Percentiles rank a stretch among this genome's conserved stretches.
Evolutionary conservation across 2,329 filamentous ascomycete species (phyloP).

Genomic region (Colletotrichum tropicale): DNA sequence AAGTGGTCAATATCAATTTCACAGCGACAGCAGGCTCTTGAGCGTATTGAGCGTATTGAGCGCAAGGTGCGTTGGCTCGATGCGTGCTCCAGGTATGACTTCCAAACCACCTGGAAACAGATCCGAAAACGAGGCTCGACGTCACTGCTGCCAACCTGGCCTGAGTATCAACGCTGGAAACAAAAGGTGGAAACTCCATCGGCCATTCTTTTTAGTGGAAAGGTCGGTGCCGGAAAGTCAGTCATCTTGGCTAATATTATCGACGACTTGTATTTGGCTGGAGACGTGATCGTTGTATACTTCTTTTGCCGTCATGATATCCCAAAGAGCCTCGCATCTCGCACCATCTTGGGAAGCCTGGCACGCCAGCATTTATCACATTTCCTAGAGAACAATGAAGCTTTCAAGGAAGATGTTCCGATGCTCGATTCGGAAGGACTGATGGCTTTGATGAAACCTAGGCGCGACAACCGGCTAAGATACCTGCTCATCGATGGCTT

Average conservation of each 20-base stretch:
- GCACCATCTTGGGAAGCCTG: rapidly evolving
- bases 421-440: too few relatives aligned
- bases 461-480: too few relatives aligned
- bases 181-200: rapidly evolving
- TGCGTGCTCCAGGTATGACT: not conserved
- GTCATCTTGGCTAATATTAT: rapidly evolving
- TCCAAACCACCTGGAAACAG: not conserved
- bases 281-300: rapidly evolving
- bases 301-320: not conserved
- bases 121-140: rapidly evolving
- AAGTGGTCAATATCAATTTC: rapidly evolving
- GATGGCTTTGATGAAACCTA: too few relatives aligned
- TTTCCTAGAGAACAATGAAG: rapidly evolving
- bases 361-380: rapidly evolving
- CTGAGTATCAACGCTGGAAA: rapidly evolving
- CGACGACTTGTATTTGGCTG: rapidly evolving
- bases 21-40: rapidly evolving
- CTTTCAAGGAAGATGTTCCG: not conserved
- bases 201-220: rapidly evolving
- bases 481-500: too few relatives aligned
- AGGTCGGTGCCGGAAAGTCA: not conserved
- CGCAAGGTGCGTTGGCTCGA: rapidly evolving
- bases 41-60: too few relatives aligned
- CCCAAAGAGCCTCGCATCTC: not conserved
- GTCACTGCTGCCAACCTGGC: rapidly evolving